These are phyloP conservation scores for Pseudoturritis turrita DNA, from an alignment of 345 rosid genomes.

Conservation along the genomic window DNA sequence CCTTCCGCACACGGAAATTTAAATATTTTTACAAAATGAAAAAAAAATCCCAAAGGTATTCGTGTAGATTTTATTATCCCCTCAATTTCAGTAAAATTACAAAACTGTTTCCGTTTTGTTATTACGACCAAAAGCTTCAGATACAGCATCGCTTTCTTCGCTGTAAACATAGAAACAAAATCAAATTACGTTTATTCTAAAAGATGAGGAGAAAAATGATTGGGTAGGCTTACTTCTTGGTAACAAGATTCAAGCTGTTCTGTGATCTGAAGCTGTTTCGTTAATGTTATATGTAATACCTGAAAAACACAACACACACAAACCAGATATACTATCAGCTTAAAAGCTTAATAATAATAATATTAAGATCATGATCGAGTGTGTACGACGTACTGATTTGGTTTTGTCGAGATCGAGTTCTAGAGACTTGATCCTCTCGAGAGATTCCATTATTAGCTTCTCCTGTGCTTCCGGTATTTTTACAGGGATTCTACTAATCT, in stretches of 20 bases:
- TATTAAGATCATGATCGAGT: background rate
- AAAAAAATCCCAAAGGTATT: background rate
- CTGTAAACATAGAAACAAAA: conserved; percentile 7
- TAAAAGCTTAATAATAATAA: background rate
- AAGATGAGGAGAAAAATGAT: background rate
- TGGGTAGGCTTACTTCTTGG: conserved; percentile 27
- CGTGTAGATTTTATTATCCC: background rate
- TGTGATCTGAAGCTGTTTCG: conserved; percentile 72
- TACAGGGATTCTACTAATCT: conserved; percentile 55
- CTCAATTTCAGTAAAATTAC: background rate
- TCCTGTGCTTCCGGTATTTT: conserved; percentile 77
- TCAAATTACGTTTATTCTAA: too few relatives aligned
- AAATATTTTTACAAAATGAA: background rate
- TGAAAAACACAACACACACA: conserved; percentile 23
- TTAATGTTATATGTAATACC: conserved; percentile 66
- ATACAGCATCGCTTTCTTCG: conserved; percentile 16
- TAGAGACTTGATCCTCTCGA: conserved; percentile 80
- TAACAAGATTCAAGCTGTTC: conserved; percentile 45
- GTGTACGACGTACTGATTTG: conserved; percentile 58
- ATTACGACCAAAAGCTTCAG: conserved; percentile 4
- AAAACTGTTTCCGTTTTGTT: background rate
- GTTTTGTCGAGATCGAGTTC: conserved; percentile 92
- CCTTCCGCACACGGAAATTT: background rate
- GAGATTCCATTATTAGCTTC: conserved; percentile 59
- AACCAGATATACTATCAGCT: background rate